Base-by-base conservation (phyloP, 768 basidiomycete genomes). In the Russula emetica region DNA sequence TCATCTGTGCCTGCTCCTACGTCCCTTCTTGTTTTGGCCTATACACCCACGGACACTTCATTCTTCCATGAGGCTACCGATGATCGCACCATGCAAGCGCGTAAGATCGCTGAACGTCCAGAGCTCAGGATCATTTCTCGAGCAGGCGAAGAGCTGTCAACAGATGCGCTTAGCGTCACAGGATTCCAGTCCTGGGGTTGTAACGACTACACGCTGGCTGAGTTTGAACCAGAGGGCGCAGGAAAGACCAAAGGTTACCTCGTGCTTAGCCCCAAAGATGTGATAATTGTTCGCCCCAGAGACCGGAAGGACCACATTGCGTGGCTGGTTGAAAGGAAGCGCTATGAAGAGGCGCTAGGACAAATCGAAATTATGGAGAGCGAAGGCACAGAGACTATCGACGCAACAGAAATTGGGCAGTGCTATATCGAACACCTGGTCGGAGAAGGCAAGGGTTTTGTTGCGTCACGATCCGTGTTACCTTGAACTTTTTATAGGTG, bases 81-180 rank as follows among this genome's bases (percentile, higher is more conserved):
- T 2, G 87, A 94, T 70, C 85, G 84, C 22, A 77, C 78, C 0
- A 83, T 83, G 69, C 92, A 96, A 73, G 84, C 87, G 13, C 84
- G 94, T 20, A 92, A 92, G 73, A 83, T 82, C 0, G 91, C 94
- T 0, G 89, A 92, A 66, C 87, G 91, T n/a, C 97, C 97, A 8
- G 96, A 98, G 74, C 80, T 99, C 55, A 85, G 93, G 14, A 90
- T 99, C 69, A 88, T 99, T 66, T 90, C 92, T 1, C 86, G 87
- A 28, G 81, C 82, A 0, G 95, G 96, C 1, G 94, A 98, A 71
- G 94, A 97, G 73, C 78, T 93, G 2, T 83, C 91, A 0, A 82
- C 87, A 2, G 96, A 98, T 73, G 91, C 88, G 1, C 80, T 98
- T 52, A 83, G 82, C 50, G 81, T 99, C 45, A 77, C 84, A 30